phyloP scores from a whole-genome alignment of 495 filamentous ascomycete species.

The Sporormia fimetaria region DNA sequence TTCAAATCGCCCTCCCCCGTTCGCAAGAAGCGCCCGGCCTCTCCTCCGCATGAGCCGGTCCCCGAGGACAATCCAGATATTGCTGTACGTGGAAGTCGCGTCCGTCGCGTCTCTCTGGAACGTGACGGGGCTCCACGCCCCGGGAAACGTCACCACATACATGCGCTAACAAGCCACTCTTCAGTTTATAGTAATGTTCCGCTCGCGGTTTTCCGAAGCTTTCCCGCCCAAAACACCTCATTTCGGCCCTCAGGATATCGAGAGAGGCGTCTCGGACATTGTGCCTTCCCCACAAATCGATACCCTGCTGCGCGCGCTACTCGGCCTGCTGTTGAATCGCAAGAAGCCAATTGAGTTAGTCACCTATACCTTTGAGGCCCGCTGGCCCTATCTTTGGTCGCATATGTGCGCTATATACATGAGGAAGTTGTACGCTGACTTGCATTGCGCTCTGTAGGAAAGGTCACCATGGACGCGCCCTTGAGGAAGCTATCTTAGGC shows the following conservation, averaged over 20 bases:
- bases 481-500: constrained; percentile 83
- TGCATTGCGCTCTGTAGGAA: constrained; percentile 38
- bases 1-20: constrained; percentile 51
- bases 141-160: constrained; percentile 8
- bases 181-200: constrained; percentile 96
- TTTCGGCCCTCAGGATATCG: constrained; percentile 89
- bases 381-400: constrained; percentile 4
- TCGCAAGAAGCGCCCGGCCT: constrained; percentile 60
- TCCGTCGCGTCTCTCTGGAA: constrained; percentile 30
- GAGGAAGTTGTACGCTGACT: constrained; percentile 10
- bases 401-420: constrained; percentile 3
- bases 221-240: constrained; percentile 79
- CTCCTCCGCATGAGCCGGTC: constrained; percentile 80
- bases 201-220: constrained; percentile 78
- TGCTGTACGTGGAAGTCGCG: constrained; percentile 52
- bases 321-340: constrained; percentile 80
- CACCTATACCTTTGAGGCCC: constrained; percentile 18
- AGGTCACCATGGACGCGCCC: constrained; percentile 79
- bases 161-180: constrained; percentile 19
- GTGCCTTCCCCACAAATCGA: constrained; percentile 76
- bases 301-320: constrained; percentile 73
- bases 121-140: constrained; percentile 6
- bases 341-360: constrained; percentile 98
- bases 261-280: constrained; percentile 66
- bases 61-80: constrained; percentile 80